Conservation (phyloP, 225 moss, liverwort and hornwort genomes). For the Climacium dendroides region DNA sequence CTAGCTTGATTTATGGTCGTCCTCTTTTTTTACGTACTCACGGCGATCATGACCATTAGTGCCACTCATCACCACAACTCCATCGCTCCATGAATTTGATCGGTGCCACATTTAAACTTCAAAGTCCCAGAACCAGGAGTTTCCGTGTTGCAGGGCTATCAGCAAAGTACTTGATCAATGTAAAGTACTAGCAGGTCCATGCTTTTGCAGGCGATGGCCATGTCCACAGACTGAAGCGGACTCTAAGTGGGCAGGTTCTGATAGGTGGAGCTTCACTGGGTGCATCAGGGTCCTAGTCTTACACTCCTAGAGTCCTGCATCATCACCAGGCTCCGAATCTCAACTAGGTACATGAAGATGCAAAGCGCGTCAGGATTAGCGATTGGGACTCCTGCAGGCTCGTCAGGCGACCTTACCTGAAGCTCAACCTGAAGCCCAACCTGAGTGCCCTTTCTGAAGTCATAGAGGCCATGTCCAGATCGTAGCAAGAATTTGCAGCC, state of each 20-base stretch:
- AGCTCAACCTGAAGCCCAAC: not conserved
- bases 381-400: constrained; percentile 1
- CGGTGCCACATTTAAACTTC: not conserved
- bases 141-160: not conserved
- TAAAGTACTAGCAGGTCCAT: not conserved
- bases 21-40: not conserved
- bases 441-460: not conserved
- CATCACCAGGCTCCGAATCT: not conserved
- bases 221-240: not conserved
- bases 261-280: not conserved
- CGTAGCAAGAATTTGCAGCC: not conserved
- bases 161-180: not conserved
- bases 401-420: not conserved
- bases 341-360: not conserved
- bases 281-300: not conserved
- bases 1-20: not conserved
- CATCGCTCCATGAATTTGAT: not conserved
- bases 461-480: constrained; percentile 3
- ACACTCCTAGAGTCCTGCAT: not conserved
- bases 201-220: constrained; percentile 13
- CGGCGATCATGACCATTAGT: not conserved
- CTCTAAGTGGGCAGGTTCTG: not conserved
- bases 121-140: not conserved
- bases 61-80: not conserved
- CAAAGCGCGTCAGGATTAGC: not conserved